Evolutionary conservation across 768 basidiomycete genomes (phyloP), one percentile per base, ranked within the genome.

Genomic region (Kwoniella shandongensis): DNA sequence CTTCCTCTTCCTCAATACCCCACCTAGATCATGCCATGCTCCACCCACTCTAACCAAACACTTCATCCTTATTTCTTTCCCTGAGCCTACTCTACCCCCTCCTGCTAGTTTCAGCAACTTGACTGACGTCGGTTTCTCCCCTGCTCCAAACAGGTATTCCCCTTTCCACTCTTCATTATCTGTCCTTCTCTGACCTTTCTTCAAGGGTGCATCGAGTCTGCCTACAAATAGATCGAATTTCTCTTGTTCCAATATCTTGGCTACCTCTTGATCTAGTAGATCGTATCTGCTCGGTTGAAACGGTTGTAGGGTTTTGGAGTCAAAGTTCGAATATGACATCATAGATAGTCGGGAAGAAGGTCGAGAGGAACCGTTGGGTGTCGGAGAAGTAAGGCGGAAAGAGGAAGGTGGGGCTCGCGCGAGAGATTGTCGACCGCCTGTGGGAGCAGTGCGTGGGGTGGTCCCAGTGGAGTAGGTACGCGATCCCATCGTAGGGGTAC

Each of bases 141-240:
- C 66, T n/a, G 61, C 61, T 0, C 68, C 68, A 55, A 73, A 73
- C 5, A 73, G 54, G 44, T 47, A 73, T 52, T 68, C 66, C 0
- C 71, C 71, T 44, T 73, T 73, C 68, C 71, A 73, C 45, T 73
- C 71, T 25, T 68, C 64, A n/a, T 58, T 46, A n/a, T 73, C 68
- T 20, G 32, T 51, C 44, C 50, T 52, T 32, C 68, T 39, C 46
- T 70, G 68, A 44, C 66, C 66, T 22, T 51, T 44, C 23, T 65
- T 63, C 46, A 73, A 8, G 1, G 68, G 23, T 30, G 36, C 40
- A 54, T 73, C 71, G 13, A 70, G n/a, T 13, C 71, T 30, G 13
- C 57, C 46, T 10, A 68, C 66, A 40, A 70, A 68, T 2, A 65
- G 46, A 18, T 57, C 51, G 40, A 63, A 70, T 12, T 48, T 54